Conservation (phyloP, 2,329 filamentous ascomycete species). For the Mollisiaceae sp. region DNA sequence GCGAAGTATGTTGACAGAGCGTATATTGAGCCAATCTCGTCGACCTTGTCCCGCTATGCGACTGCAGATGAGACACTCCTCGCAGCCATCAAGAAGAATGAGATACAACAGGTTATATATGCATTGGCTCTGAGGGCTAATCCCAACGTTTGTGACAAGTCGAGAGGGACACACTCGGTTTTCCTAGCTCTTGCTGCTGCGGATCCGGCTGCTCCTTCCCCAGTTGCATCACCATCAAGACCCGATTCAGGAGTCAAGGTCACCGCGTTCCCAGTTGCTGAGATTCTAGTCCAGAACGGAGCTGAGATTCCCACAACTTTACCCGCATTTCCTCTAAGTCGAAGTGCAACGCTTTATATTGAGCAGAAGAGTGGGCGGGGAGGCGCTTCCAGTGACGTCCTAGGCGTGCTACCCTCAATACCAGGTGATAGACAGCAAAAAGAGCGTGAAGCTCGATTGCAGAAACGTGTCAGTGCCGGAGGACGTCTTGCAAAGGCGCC, state of each 20-base stretch:
- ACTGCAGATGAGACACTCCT: constrained; percentile 87
- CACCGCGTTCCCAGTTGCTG: constrained; percentile 84
- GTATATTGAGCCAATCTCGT: constrained; percentile 79
- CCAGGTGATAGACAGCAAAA: constrained; percentile 57
- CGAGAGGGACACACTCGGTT: constrained; percentile 84
- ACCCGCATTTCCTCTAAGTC: constrained; percentile 83
- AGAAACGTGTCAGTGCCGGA: constrained; percentile 80
- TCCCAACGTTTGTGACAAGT: constrained; percentile 84
- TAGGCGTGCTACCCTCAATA: constrained; percentile 19
- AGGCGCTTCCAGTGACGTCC: constrained; percentile 59
- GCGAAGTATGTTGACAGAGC: constrained; percentile 88
- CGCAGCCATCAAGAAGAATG: constrained; percentile 93
- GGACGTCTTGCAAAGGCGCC: constrained; percentile 64
- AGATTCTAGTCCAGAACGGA: constrained; percentile 91
- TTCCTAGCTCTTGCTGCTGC: constrained; percentile 92
- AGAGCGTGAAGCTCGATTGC: constrained; percentile 71
- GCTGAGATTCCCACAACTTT: constrained; percentile 79
- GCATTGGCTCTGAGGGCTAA: constrained; percentile 86
- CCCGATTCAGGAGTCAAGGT: constrained; percentile 49
- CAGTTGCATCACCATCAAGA: constrained; percentile 50
- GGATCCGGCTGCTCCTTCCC: constrained; percentile 80
- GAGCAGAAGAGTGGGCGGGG: constrained; percentile 71
- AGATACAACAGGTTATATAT: constrained; percentile 91
- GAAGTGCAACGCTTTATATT: constrained; percentile 80
- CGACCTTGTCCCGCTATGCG: constrained; percentile 75